Evolutionary conservation across 73 alveolate species (phyloP).

Genomic region (Stentor coeruleus): DNA sequence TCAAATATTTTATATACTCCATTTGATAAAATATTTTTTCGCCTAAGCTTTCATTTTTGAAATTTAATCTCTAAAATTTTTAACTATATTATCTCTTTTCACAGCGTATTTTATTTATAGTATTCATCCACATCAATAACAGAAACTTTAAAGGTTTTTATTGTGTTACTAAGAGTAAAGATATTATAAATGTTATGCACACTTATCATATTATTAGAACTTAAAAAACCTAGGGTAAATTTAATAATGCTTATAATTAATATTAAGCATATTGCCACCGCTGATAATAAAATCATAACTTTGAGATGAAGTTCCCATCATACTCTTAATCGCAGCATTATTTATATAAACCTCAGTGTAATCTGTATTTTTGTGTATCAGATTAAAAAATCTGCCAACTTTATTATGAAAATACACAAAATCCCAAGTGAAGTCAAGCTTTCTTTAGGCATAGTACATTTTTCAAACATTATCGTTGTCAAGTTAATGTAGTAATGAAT

Average conservation of each 20-base stretch:
- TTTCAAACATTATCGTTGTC: background rate
- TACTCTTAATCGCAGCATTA: background rate
- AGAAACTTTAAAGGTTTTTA: background rate
- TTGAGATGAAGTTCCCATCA: background rate
- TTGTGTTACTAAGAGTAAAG: background rate
- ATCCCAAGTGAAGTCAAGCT: background rate
- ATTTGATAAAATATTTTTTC: no score
- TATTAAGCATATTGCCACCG: background rate
- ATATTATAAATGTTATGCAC: background rate
- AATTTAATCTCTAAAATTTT: no score
- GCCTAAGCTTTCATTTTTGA: no score
- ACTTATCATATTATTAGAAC: background rate
- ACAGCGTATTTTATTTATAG: background rate
- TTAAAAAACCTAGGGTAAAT: background rate
- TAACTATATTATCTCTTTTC: no score
- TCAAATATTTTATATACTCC: no score
- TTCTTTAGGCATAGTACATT: background rate
- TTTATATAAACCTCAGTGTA: background rate
- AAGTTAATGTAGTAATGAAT: background rate
- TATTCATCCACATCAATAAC: background rate
- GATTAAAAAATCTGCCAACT: background rate
- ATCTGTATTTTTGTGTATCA: background rate
- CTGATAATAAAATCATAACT: background rate
- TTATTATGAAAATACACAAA: background rate
- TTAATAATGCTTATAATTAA: background rate